A percentile compares a stretch with the other conserved stretches of the same genome.
Evolutionary conservation across 2,329 filamentous ascomycete species (phyloP).

Genomic region (Arthrobotrys sinensis): DNA sequence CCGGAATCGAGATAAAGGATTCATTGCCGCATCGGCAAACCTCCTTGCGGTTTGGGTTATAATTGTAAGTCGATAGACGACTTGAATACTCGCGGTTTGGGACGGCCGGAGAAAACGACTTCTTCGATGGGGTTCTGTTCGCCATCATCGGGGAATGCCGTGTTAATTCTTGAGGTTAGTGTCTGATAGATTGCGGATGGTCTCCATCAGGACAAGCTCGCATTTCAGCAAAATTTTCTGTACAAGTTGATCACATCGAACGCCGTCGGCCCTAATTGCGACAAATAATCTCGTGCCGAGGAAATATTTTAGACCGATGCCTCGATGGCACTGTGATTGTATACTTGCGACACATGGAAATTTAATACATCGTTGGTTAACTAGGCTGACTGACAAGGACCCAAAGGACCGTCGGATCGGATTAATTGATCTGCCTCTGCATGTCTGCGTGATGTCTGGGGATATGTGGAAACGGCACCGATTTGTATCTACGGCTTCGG

Average conservation of each 20-base stretch:
- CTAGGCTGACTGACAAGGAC: slow-evolving; percentile 8
- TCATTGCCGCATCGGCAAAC: slow-evolving; percentile 2
- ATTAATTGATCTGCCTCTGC: slow-evolving; percentile 39
- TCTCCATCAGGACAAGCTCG: neutral
- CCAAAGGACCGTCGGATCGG: slow-evolving; percentile 29
- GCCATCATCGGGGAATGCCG: slow-evolving; percentile 4
- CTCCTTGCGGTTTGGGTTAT: slow-evolving; percentile 16
- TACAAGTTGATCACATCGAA: neutral
- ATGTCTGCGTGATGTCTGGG: neutral
- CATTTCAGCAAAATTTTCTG: neutral
- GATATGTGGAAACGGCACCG: neutral
- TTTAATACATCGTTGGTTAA: slow-evolving; percentile 29
- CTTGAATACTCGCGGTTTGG: slow-evolving; percentile 34
- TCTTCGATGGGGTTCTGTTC: slow-evolving; percentile 1
- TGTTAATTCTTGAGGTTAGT: neutral
- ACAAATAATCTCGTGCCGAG: slow-evolving; percentile 1
- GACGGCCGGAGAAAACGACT: slow-evolving; percentile 15
- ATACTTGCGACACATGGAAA: slow-evolving; percentile 51
- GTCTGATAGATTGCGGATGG: slow-evolving; percentile 1
- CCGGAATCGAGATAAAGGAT: slow-evolving; percentile 5
- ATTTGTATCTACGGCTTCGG: slow-evolving; percentile 20
- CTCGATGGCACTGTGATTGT: slow-evolving; percentile 11
- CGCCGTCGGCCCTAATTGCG: neutral
- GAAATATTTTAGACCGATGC: slow-evolving; percentile 1
- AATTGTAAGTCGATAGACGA: slow-evolving; percentile 12